Base-by-base conservation (phyloP, 257 asterid species). In the Solanum raphanifolium region DNA sequence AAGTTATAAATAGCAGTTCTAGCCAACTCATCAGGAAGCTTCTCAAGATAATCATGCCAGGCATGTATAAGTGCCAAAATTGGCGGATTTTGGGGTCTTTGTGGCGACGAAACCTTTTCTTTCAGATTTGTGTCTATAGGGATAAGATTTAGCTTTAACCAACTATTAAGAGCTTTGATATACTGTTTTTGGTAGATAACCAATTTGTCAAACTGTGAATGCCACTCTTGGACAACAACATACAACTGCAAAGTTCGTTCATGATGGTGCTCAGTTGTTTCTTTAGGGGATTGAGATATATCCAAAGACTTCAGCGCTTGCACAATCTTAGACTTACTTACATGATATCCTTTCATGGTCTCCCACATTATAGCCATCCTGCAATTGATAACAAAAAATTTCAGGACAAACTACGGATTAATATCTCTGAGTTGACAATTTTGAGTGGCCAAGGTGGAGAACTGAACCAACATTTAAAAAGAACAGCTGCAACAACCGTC, bases 361-460 rank as follows among this genome's bases (percentile, higher is more conserved):
- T 94, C 98, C 99, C 99, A 96, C 99, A 97, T 97, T 62, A 89
- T 88, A 12, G 98, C 98, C 99, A 96, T 94, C 93, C 99, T 97
- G 94, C 83, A 87, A 85, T 38, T 52, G 69, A 82, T 20, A 20
- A 20, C 41, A 82, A 48, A 48, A 18, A 11, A 3, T 75, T 75
- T 31, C 86, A 48, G 86, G 86, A 18, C 25, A 81, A 82, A 43
- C 69, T 31, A 46, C 6, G 27, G 69, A 82, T 82, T 31, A 31
- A 82, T 48, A 82, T 82, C 71, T 27, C 9, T 20, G 69, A 48
- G 86, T 18, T 32, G 29, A 41, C 71, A 46, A 27, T 27, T 82
- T 82, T 82, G 31, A 82, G 86, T 5, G 86, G 86, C 69, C 43
- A 48, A 29, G 43, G 43, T 48, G 41, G 86, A 48, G 29, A 48